Conservation (phyloP, 805 yeast genomes). For the Candida quercuum region DNA sequence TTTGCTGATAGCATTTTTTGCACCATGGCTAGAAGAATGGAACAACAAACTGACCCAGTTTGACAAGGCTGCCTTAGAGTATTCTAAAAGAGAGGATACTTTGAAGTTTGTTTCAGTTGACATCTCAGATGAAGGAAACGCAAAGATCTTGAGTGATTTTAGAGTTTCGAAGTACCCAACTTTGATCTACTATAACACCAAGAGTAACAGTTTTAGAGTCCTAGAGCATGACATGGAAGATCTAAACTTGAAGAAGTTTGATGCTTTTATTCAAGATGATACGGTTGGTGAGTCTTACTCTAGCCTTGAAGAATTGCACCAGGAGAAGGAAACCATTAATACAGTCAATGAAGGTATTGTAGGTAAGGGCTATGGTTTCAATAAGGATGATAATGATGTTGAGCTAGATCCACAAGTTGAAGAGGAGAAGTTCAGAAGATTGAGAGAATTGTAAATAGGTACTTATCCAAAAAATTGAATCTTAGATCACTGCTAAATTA, state of each 20-base stretch:
- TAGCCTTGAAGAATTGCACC: constrained; percentile 7
- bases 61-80: constrained; percentile 23
- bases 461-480: too few relatives aligned
- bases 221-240: constrained; percentile 12
- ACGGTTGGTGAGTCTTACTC: constrained; percentile 10
- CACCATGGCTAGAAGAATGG: constrained; percentile 33
- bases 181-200: constrained; percentile 20
- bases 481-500: too few relatives aligned
- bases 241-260: constrained; percentile 23
- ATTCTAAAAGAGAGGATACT: constrained; percentile 9
- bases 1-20: constrained; percentile 28
- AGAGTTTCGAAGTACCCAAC: constrained; percentile 28
- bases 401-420: constrained; percentile 4
- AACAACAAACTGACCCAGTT: constrained; percentile 27
- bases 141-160: constrained; percentile 23
- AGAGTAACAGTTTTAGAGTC: constrained; percentile 7
- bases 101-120: constrained; percentile 30
- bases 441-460: constrained; percentile 17
- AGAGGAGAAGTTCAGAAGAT: constrained; percentile 13
- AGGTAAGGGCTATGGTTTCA: constrained; percentile 17
- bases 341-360: constrained; percentile 9
- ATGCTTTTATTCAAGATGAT: constrained; percentile 25
- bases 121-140: constrained; percentile 22
- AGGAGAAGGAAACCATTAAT: constrained; percentile 12
- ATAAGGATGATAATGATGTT: constrained; percentile 17